Base-by-base conservation (phyloP, 495 filamentous ascomycete species). In the Neurospora sp. region DNA sequence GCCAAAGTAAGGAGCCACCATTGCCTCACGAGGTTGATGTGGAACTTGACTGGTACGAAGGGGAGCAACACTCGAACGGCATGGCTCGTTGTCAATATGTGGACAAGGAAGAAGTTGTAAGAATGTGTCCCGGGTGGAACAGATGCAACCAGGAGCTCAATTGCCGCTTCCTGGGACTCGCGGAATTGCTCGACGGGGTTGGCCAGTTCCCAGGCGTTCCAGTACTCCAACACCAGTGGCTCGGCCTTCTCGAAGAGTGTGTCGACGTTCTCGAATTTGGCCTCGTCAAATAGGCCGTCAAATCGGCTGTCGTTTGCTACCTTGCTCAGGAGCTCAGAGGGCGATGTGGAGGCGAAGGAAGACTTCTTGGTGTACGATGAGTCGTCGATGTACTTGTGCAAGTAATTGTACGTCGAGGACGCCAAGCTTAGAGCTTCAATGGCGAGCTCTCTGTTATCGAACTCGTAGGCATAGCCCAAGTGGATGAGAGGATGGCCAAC, bases 401-500 rank as follows among this genome's bases (percentile, higher is more conserved):
- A 84, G 76, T 85, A 87, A 80, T 88, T 87, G 85, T 96, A 92
- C 79, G 91, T 89, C n/a, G 88, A 89, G 3, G 91, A 84, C 10
- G 89, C 82, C 49, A 95, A 85, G 0, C 87, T 88, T 3, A 98
- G 87, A 6, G 93, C 91, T 84, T 98, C 95, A 83, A 95, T 95
- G 70, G 88, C 94, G 20, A 96, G 79, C 77, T 94, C 93, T 39
- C 91, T 89, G 72, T 85, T 95, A 74, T 90, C 86, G 75, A 97
- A 85, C 81, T 97, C 93, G 77, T 91, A 95, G 11, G 93, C 95
- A 78, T 96, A 97, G 49, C 90, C 93, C 1, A 97, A 87, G 75
- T 98, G 95, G 70, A 97, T 96, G 39, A 97, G 83, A 2, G 95
- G 92, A 78, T 97, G 93, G 41, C 90, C 95, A 73, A 97, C 93